These are phyloP conservation scores for Geotrichum australiense DNA, from an alignment of 1,139 yeast species.

Conservation along the genomic window DNA sequence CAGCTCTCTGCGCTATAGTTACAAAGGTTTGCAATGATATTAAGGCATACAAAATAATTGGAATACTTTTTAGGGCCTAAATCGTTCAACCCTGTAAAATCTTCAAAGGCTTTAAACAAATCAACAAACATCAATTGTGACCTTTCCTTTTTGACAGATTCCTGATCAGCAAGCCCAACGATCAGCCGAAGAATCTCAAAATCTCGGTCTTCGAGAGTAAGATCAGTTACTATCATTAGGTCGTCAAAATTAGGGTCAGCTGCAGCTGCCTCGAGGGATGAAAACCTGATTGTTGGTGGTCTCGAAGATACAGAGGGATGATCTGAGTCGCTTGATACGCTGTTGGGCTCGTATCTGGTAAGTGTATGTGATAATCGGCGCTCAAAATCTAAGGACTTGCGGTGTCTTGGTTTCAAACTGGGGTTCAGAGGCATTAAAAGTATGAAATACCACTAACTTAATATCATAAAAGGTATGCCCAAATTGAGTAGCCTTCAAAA, in stretches of 20 bases:
- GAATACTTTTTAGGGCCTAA: conserved; percentile 15
- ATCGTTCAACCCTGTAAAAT: conserved; percentile 22
- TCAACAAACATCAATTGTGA: conserved; percentile 20
- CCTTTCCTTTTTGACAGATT: conserved; percentile 2
- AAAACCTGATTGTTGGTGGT: background rate
- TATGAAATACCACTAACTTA: too few relatives aligned
- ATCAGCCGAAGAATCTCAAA: conserved; percentile 23
- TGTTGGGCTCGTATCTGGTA: conserved; percentile 10
- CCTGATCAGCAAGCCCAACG: conserved; percentile 23
- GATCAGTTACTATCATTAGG: conserved; percentile 3
- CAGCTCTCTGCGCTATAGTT: conserved; percentile 6
- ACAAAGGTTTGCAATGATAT: conserved; percentile 10
- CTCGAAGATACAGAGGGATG: background rate
- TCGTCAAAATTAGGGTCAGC: conserved; percentile 2
- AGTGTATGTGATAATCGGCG: conserved; percentile 4
- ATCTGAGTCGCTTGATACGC: conserved; percentile 7
- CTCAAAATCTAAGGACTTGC: conserved; percentile 3
- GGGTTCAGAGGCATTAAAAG: conserved; percentile 5
- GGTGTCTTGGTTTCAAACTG: conserved; percentile 4
- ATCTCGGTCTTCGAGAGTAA: conserved; percentile 16
- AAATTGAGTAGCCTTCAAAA: background rate
- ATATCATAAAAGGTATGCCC: too few relatives aligned
- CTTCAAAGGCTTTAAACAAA: conserved; percentile 23
- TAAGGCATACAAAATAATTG: conserved; percentile 11
- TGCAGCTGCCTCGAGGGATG: background rate